Evolutionary conservation across 176 grass and related monocot genomes (phyloP).

Genomic region (Carex cristatella): DNA sequence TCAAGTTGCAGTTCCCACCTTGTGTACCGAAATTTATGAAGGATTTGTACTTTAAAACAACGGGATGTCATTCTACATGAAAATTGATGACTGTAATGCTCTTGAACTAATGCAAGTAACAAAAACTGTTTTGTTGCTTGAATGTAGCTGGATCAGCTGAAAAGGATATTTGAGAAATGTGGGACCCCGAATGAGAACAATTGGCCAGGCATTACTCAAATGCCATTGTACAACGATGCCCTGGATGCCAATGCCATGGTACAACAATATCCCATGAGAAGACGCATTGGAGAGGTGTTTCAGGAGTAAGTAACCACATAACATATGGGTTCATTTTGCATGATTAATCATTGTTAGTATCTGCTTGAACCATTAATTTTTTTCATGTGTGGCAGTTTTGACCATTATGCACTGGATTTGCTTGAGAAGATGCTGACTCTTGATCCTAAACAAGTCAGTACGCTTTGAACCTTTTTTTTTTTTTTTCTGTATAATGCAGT

Average conservation of each 20-base stretch:
- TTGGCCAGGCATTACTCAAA: constrained; percentile 86
- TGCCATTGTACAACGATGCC: constrained; percentile 65
- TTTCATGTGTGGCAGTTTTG: constrained; percentile 51
- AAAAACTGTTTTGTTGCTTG: not conserved
- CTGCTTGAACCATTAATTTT: not conserved
- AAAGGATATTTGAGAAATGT: constrained; percentile 88
- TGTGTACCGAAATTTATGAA: not conserved
- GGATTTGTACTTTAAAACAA: not conserved
- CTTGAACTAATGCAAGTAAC: not conserved
- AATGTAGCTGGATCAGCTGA: constrained; percentile 71
- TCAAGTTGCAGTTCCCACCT: not conserved
- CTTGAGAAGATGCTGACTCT: constrained; percentile 80
- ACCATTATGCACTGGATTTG: constrained; percentile 69
- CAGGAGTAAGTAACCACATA: constrained; percentile 64
- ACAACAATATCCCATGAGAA: constrained; percentile 28
- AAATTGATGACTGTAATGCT: not conserved
- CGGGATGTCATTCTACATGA: not conserved
- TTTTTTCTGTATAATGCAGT: not conserved
- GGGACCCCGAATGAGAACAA: constrained; percentile 73
- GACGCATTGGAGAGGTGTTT: constrained; percentile 73
- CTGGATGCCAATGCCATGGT: no score
- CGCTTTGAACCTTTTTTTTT: not conserved
- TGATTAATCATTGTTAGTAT: constrained; percentile 4
- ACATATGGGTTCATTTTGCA: constrained; percentile 18
- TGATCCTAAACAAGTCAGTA: constrained; percentile 61